These are phyloP conservation scores for Calonectria multiphialidica DNA, from an alignment of 2,329 filamentous ascomycete genomes.

Conservation along the genomic window DNA sequence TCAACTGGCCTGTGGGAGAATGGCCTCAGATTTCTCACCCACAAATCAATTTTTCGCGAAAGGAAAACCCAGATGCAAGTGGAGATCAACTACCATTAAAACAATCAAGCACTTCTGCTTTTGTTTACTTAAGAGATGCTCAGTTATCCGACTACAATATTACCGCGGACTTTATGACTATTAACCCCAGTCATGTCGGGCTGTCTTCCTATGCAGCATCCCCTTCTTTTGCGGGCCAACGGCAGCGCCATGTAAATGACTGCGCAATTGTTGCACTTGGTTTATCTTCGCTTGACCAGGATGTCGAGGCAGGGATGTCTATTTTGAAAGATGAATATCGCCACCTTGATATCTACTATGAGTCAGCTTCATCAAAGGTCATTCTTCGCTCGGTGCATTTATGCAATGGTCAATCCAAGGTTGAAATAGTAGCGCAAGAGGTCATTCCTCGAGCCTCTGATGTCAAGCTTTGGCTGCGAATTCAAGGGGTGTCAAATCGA, in stretches of 20 bases:
- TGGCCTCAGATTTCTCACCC: constrained; percentile 1
- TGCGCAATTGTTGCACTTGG: not conserved
- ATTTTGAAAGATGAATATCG: constrained; percentile 11
- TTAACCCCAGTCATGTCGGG: not conserved
- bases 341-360: constrained; percentile 2
- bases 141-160: not conserved
- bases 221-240: not conserved
- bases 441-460: not conserved
- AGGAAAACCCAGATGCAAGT: not conserved
- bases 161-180: not conserved
- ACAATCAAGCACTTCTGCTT: not conserved
- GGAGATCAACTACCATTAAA: not conserved
- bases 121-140: not conserved
- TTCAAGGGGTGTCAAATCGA: not conserved
- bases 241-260: constrained; percentile 3
- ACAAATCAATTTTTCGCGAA: not conserved
- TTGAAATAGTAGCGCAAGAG: not conserved
- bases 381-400: not conserved
- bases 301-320: not conserved
- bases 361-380: not conserved
- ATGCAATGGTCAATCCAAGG: not conserved
- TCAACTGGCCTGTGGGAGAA: not conserved
- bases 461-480: not conserved
- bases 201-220: not conserved
- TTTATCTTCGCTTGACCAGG: not conserved